phyloP scores from a whole-genome alignment of 2,329 filamentous ascomycete species.

The Botryotinia calthae region DNA sequence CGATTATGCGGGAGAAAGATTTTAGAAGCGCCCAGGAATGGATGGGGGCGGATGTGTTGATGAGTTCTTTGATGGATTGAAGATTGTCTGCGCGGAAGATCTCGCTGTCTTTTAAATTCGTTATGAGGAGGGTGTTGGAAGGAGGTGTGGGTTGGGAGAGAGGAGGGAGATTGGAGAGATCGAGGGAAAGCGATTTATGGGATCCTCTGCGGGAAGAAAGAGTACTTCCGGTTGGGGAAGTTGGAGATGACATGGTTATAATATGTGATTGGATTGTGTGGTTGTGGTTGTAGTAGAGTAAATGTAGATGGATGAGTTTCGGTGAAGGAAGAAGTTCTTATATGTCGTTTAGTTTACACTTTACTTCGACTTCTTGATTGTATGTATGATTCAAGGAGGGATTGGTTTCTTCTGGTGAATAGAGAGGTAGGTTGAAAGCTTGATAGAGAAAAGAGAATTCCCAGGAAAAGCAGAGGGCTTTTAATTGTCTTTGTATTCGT shows the following conservation, averaged over 20 bases:
- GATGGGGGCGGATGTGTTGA: constrained; percentile 66
- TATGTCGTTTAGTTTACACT: background rate
- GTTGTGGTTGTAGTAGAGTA: background rate
- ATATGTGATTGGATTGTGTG: constrained; percentile 9
- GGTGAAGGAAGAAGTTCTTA: background rate
- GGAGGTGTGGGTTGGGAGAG: constrained; percentile 69
- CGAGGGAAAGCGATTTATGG: constrained; percentile 59
- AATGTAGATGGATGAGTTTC: background rate
- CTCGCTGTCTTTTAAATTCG: constrained; percentile 69
- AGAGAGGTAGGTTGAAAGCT: background rate
- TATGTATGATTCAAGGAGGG: background rate
- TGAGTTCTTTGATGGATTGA: constrained; percentile 68
- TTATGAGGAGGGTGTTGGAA: constrained; percentile 82
- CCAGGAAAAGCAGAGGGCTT: background rate
- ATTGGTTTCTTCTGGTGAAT: background rate
- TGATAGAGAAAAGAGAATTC: background rate
- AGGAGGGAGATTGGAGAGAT: constrained; percentile 70
- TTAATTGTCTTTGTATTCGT: constrained; percentile 22
- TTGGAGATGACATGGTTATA: constrained; percentile 12
- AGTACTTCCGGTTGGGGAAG: constrained; percentile 24
- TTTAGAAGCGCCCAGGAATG: constrained; percentile 78
- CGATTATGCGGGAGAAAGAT: constrained; percentile 77
- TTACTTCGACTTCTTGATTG: background rate
- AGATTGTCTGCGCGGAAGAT: constrained; percentile 75
- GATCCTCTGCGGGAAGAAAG: constrained; percentile 30